Percentiles rank a stretch among this genome's conserved stretches.
Conservation (phyloP, 2,329 filamentous ascomycete genomes). For the Aspergillus glaucus region DNA sequence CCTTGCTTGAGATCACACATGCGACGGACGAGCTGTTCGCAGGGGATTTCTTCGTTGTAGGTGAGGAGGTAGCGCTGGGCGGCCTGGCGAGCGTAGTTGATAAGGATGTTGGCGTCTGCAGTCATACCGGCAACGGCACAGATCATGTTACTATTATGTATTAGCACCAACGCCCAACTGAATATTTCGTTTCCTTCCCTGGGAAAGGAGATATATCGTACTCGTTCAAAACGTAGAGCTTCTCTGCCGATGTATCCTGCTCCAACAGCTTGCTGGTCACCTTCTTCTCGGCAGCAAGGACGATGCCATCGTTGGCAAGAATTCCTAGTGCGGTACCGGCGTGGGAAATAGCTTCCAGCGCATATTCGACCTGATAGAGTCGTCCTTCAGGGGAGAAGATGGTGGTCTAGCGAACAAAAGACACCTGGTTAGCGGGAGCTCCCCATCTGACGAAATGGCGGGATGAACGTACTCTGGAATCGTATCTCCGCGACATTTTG, state of each 20-base stretch:
- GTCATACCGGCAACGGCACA: slow-evolving; percentile 99
- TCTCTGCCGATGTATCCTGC: slow-evolving; percentile 99
- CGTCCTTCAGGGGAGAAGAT: slow-evolving; percentile 99
- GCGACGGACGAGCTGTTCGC: slow-evolving; percentile 93
- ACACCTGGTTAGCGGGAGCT: slow-evolving; percentile 31
- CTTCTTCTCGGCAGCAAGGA: slow-evolving; percentile 95
- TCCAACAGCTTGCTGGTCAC: slow-evolving; percentile 98
- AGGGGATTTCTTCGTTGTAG: slow-evolving; percentile 99
- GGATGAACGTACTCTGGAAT: slow-evolving; percentile 70
- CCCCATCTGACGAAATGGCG: slow-evolving; percentile 14
- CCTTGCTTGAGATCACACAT: slow-evolving; percentile 98
- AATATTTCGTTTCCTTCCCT: not conserved
- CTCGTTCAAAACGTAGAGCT: slow-evolving; percentile 99
- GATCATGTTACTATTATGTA: slow-evolving; percentile 83
- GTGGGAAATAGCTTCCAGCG: slow-evolving; percentile 96
- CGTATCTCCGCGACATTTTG: slow-evolving; percentile 92
- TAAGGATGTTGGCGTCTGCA: slow-evolving; percentile 98
- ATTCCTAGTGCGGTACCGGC: slow-evolving; percentile 96
- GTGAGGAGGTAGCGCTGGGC: slow-evolving; percentile 96
- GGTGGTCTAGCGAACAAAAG: slow-evolving; percentile 63
- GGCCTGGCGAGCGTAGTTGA: slow-evolving; percentile 97
- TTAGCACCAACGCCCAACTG: slow-evolving; percentile 11
- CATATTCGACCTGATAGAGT: slow-evolving; percentile 99
- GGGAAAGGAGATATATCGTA: slow-evolving; percentile 35
- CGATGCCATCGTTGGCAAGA: slow-evolving; percentile 95